These are phyloP conservation scores for Calonectria leucothoes DNA, from an alignment of 2,329 filamentous ascomycete species.

Conservation along the genomic window DNA sequence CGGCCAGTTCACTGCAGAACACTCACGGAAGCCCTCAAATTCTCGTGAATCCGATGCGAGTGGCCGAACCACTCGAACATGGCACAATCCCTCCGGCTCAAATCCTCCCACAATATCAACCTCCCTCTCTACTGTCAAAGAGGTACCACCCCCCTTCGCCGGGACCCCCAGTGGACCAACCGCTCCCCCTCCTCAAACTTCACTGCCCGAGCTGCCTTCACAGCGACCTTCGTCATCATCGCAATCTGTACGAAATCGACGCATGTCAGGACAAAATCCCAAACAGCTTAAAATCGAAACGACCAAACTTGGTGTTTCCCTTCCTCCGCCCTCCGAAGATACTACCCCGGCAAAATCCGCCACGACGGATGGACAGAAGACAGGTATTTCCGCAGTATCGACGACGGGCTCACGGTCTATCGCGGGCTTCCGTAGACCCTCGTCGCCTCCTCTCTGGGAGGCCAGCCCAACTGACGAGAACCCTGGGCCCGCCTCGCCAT, in stretches of 20 bases:
- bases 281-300: slow-evolving; percentile 94
- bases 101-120: slow-evolving; percentile 64
- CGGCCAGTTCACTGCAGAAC: slow-evolving; percentile 79
- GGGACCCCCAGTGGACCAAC: slow-evolving; percentile 40
- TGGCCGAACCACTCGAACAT: slow-evolving; percentile 79
- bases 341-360: slow-evolving; percentile 27
- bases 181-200: slow-evolving; percentile 62
- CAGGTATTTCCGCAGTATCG: slow-evolving; percentile 5
- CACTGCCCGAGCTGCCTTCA: slow-evolving; percentile 57
- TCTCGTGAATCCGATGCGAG: slow-evolving; percentile 87
- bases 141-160: slow-evolving; percentile 54
- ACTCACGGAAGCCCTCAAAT: slow-evolving; percentile 66
- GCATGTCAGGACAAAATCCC: slow-evolving; percentile 82
- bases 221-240: slow-evolving; percentile 47
- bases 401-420: slow-evolving; percentile 20
- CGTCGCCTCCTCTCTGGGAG: slow-evolving; percentile 43
- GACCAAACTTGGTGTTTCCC: slow-evolving; percentile 42
- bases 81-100: slow-evolving; percentile 82
- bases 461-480: slow-evolving; percentile 42
- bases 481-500: slow-evolving; percentile 44
- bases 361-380: slow-evolving; percentile 19
- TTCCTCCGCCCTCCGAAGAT: slow-evolving; percentile 29
- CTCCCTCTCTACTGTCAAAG: slow-evolving; percentile 73
- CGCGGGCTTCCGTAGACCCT: slow-evolving; percentile 29
- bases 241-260: slow-evolving; percentile 76